phyloP scores from a whole-genome alignment of 139 green algal species.

The Chlorella sp. region DNA sequence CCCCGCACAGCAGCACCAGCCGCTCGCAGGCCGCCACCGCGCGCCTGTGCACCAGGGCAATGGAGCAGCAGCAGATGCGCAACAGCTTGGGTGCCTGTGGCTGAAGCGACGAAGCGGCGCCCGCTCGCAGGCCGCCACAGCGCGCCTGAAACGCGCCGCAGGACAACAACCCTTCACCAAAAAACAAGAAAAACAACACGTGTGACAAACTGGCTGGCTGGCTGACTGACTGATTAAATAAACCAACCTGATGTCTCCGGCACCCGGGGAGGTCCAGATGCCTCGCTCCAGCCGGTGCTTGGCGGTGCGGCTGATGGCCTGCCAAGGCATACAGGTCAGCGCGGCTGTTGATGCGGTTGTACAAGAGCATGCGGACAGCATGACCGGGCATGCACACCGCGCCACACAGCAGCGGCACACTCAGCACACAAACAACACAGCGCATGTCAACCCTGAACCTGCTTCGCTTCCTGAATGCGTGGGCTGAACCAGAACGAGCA shows the following conservation, averaged over 20 bases:
- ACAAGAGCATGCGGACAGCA: too few species aligned
- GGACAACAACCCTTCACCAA: too few species aligned
- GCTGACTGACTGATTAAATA: not conserved
- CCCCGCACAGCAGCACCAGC: slow-evolving; percentile 71
- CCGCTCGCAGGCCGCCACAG: not conserved
- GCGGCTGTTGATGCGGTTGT: not conserved
- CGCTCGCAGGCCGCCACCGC: slow-evolving; percentile 70
- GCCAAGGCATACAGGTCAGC: not conserved
- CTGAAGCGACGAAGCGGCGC: too few species aligned
- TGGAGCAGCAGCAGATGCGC: not conserved
- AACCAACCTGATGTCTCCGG: slow-evolving; percentile 71
- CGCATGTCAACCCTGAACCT: too few species aligned
- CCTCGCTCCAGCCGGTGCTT: slow-evolving; percentile 80
- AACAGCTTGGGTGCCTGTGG: not conserved
- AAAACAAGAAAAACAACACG: too few species aligned
- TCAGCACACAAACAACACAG: too few species aligned
- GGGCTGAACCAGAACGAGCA: too few species aligned
- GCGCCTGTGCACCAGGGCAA: slow-evolving; percentile 42
- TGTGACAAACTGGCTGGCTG: not conserved
- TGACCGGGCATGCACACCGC: too few species aligned
- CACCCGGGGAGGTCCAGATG: slow-evolving; percentile 82
- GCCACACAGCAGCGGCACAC: too few species aligned
- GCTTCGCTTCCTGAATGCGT: too few species aligned
- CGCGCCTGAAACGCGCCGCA: too few species aligned
- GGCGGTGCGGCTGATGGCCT: slow-evolving; percentile 68